phyloP scores from a whole-genome alignment of 257 asterid species.

The Solanum pennellii region DNA sequence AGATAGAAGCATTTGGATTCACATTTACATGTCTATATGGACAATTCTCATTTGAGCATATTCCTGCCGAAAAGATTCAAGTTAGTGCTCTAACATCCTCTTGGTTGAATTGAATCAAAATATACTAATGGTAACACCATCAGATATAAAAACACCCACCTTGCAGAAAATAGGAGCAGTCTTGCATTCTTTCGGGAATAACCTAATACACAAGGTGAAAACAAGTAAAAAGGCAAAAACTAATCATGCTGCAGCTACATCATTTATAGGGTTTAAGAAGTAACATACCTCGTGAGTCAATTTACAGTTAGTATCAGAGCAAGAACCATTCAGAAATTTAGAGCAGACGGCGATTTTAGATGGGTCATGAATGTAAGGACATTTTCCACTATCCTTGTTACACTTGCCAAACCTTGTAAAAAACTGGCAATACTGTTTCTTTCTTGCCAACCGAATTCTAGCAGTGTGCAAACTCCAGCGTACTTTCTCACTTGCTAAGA shows the following conservation, averaged over 20 bases:
- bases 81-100: constrained; percentile 7
- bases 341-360: constrained; percentile 92
- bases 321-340: constrained; percentile 71
- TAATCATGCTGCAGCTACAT: not conserved
- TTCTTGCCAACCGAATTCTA: constrained; percentile 73
- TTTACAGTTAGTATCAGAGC: constrained; percentile 59
- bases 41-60: constrained; percentile 77
- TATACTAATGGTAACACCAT: not conserved
- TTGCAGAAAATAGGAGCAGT: constrained; percentile 86
- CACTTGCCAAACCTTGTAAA: constrained; percentile 90
- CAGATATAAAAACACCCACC: constrained; percentile 31
- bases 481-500: constrained; percentile 80
- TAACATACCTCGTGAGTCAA: constrained; percentile 85
- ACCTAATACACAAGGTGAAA: constrained; percentile 36
- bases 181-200: constrained; percentile 96
- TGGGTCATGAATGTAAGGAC: constrained; percentile 77
- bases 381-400: constrained; percentile 81
- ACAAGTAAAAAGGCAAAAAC: not conserved
- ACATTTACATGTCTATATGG: constrained; percentile 91
- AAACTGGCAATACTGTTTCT: constrained; percentile 80
- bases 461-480: constrained; percentile 98
- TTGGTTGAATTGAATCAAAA: not conserved
- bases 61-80: constrained; percentile 43
- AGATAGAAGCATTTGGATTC: constrained; percentile 53
- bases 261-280: not conserved